Percentiles rank a stretch among this genome's conserved stretches.
These are phyloP conservation scores for Beauveria rudraprayagi DNA, from an alignment of 2,329 filamentous ascomycete species.

Conservation along the genomic window DNA sequence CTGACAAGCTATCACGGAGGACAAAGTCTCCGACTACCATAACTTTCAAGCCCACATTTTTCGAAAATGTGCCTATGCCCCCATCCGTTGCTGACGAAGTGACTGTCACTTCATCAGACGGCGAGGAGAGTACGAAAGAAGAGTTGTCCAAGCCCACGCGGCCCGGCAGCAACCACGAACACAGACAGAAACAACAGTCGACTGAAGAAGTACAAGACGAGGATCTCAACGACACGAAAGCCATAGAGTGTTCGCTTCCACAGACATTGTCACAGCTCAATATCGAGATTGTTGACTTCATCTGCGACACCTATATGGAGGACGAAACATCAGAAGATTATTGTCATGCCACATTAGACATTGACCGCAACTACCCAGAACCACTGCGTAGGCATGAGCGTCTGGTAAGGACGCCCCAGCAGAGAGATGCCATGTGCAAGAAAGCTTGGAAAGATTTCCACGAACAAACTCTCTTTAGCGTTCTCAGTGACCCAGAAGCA, in stretches of 20 bases:
- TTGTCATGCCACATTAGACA: conserved; percentile 30
- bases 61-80: conserved; percentile 26
- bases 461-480: conserved; percentile 56
- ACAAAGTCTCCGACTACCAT: conserved; percentile 14
- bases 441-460: conserved; percentile 52
- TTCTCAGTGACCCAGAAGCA: conserved; percentile 49
- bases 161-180: background rate
- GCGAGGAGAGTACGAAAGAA: conserved; percentile 11
- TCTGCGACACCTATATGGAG: conserved; percentile 52
- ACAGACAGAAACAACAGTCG: background rate
- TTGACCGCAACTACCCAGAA: conserved; percentile 12
- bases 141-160: background rate
- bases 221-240: conserved; percentile 17
- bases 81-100: conserved; percentile 18
- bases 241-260: conserved; percentile 36
- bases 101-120: conserved; percentile 15
- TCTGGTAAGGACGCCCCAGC: background rate
- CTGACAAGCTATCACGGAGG: conserved; percentile 27
- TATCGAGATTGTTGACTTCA: conserved; percentile 48
- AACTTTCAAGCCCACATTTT: conserved; percentile 29
- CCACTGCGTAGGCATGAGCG: conserved; percentile 8
- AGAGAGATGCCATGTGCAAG: conserved; percentile 12
- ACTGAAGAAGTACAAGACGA: conserved; percentile 11
- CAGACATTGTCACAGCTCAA: conserved; percentile 49
- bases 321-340: conserved; percentile 46